A percentile compares a stretch with the other conserved stretches of the same genome.
Evolutionary conservation across 23 red algal species (phyloP).

Genomic region (Gracilaria gracilis): DNA sequence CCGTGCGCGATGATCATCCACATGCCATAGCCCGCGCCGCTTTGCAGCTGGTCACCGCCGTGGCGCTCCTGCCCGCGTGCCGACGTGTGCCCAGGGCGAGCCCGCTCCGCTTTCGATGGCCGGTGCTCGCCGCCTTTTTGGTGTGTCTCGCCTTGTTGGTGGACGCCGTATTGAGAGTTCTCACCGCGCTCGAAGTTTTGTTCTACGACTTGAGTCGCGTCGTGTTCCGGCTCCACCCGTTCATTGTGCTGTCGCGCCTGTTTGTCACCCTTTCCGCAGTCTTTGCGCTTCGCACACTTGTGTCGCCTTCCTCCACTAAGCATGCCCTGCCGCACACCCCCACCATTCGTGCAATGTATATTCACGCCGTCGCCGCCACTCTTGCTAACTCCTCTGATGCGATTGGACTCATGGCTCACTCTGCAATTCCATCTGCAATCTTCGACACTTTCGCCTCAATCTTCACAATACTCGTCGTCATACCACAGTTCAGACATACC

Average conservation of each 20-base stretch:
- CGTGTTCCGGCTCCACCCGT: not conserved
- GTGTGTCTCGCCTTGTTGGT: conserved; percentile 32
- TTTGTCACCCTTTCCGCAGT: conserved; percentile 2
- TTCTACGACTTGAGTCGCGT: conserved; percentile 32
- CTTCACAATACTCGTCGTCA: conserved; percentile 39
- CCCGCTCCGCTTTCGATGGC: not conserved
- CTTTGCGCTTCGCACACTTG: conserved; percentile 4
- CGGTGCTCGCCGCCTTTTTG: conserved; percentile 44
- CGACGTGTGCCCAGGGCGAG: not conserved
- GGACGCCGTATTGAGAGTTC: conserved; percentile 47
- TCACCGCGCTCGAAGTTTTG: conserved; percentile 43
- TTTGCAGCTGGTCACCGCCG: conserved; percentile 27
- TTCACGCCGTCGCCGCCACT: conserved; percentile 40
- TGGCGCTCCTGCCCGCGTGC: conserved; percentile 20
- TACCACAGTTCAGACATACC: conserved; percentile 37
- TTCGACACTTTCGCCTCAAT: conserved; percentile 39
- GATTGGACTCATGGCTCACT: conserved; percentile 22
- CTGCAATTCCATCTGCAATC: conserved; percentile 24
- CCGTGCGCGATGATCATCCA: conserved; percentile 37
- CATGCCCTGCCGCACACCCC: not conserved
- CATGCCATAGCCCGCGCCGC: conserved; percentile 36
- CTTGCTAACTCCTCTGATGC: conserved; percentile 17
- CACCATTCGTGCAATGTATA: conserved; percentile 34
- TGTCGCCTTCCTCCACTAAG: conserved; percentile 10
- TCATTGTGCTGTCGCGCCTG: conserved; percentile 21